phyloP scores from a whole-genome alignment of 805 yeast genomes.

The Wickerhamiella lipophila region DNA sequence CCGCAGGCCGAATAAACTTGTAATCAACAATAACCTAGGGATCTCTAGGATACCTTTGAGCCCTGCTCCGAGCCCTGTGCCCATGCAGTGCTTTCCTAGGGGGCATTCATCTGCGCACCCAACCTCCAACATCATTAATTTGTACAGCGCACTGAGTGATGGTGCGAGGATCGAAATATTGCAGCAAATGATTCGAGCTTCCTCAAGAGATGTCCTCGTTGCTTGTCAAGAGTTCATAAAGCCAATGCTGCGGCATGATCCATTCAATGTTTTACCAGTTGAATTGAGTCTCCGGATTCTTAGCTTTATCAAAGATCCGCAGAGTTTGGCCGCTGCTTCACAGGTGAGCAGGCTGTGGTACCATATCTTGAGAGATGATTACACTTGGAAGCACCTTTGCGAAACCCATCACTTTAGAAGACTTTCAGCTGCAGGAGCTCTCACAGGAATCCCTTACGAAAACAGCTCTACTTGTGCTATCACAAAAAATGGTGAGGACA shows the following conservation, averaged over 20 bases:
- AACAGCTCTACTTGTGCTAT: not conserved
- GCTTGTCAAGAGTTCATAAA: conserved; percentile 23
- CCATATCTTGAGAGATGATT: conserved; percentile 31
- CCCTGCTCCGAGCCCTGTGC: conserved; percentile 12
- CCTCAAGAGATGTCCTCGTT: conserved; percentile 24
- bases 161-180: conserved; percentile 19
- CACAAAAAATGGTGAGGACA: conserved; percentile 3
- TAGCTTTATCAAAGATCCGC: conserved; percentile 71
- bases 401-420: conserved; percentile 29
- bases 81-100: conserved; percentile 11
- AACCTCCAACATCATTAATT: conserved; percentile 10
- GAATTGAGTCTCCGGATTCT: conserved; percentile 74
- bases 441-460: conserved; percentile 2
- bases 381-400: conserved; percentile 33
- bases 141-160: conserved; percentile 18
- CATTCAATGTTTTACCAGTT: conserved; percentile 47
- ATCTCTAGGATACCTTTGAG: conserved; percentile 6
- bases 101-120: not conserved
- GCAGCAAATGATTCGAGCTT: conserved; percentile 19
- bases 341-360: conserved; percentile 81
- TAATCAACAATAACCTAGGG: conserved; percentile 1
- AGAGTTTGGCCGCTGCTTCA: conserved; percentile 80
- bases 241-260: conserved; percentile 32
- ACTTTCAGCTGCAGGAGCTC: conserved; percentile 27
- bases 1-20: conserved; percentile 7